Conservation (phyloP, 164 flowering plant species). For the Santalum album region DNA sequence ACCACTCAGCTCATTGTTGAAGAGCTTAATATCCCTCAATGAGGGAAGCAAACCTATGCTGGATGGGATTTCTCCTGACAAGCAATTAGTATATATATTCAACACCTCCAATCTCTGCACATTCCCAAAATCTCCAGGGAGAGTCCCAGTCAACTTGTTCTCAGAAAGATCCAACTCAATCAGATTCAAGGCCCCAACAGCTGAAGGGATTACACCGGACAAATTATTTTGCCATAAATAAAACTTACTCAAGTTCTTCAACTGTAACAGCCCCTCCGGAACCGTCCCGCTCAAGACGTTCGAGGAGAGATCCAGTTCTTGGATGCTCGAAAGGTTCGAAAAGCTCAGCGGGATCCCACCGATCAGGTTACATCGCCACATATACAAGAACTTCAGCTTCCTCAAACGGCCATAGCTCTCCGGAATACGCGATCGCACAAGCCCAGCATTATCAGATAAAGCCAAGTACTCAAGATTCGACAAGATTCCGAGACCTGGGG, state of each 20-base stretch:
- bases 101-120: constrained; percentile 24
- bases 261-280: constrained; percentile 40
- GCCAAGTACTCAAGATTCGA: constrained; percentile 31
- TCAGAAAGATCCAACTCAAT: constrained; percentile 35
- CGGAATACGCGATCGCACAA: constrained; percentile 37
- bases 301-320: constrained; percentile 32
- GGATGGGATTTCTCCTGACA: constrained; percentile 41
- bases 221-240: constrained; percentile 37
- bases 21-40: constrained; percentile 23
- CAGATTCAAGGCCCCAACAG: constrained; percentile 29
- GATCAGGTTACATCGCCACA: constrained; percentile 28
- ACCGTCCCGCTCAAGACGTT: constrained; percentile 45
- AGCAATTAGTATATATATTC: constrained; percentile 28
- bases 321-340: constrained; percentile 23
- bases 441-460: constrained; percentile 25
- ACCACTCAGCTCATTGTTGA: constrained; percentile 33
- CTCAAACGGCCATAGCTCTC: constrained; percentile 37
- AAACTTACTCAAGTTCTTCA: constrained; percentile 37
- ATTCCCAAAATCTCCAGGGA: constrained; percentile 55
- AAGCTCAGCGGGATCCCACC: constrained; percentile 50
- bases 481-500: constrained; percentile 49
- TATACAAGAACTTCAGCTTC: constrained; percentile 37
- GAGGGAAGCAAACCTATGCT: constrained; percentile 20
- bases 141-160: constrained; percentile 50
- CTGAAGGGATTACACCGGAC: constrained; percentile 52